Base-by-base conservation (phyloP, 192 early-diverging fungal species). In the Jimgerdemannia flammicorona region DNA sequence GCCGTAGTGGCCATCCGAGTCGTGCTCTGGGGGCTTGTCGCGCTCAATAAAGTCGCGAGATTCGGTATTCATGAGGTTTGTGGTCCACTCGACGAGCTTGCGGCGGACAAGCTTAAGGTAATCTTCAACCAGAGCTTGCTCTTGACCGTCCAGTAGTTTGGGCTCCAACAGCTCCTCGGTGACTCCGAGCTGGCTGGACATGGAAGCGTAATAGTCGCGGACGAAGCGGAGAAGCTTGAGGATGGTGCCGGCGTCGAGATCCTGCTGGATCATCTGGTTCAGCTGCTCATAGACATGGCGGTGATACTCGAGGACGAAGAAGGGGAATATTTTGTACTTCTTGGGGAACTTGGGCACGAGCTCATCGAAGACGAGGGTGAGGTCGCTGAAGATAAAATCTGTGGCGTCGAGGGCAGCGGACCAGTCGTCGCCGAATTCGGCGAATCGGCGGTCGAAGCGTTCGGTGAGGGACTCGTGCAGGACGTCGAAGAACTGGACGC, bases 271-370 rank as follows among this genome's bases (percentile, higher is more conserved):
- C 75, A 98, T 90, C 72, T 87, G 84, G 79, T 95, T 90, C 18
- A 94, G 84, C 73, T 91, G 86, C 40, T 92, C 90, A 71, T 97
- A 96, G 3, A 99, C 92, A 42, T 93, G 89, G 67, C 91, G 91
- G 82, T 99, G 98, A 80, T 98, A 99, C 85, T 97, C 97, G 42
- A 96, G 84, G 3, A 99, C 94, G 82, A 93, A 98, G 74, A 95
- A 92, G 59, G 94, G 93, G 81, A 99, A 98, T n/a, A 98, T 94
- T 74, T 93, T 95, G 87, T 95, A 99, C 43, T 91, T 91, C 67
- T 91, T 89, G 6, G 98, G 97, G 70, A 98, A 97, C 4, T 87
- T 87, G 17, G 96, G 95, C 40, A 88, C 89, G 3, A 99, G 83
- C 9, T 96, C 92, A 79, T 99, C 95, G 77, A 90, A 90, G 1